Evolutionary conservation across 768 basidiomycete species (phyloP).

Genomic region (Lentinula detonsa): DNA sequence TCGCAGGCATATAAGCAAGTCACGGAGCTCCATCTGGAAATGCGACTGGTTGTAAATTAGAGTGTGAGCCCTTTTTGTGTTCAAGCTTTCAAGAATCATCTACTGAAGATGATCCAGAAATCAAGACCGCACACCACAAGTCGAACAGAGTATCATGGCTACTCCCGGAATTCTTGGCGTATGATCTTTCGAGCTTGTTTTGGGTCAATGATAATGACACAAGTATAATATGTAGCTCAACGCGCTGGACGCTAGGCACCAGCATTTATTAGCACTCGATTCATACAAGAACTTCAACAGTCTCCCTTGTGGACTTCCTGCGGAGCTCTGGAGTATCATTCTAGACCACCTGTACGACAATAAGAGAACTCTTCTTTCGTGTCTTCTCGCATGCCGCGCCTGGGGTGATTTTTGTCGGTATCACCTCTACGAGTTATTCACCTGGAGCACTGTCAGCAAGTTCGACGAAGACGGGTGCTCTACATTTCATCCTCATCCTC

Average conservation of each 20-base stretch:
- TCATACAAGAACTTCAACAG: background rate
- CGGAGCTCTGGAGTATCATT: constrained; percentile 4
- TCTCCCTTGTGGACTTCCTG: constrained; percentile 1
- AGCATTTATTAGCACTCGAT: background rate
- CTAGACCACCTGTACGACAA: background rate
- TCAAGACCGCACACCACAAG: background rate
- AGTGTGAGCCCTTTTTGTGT: background rate
- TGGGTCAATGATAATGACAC: background rate
- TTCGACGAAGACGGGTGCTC: background rate
- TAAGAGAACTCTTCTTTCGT: background rate
- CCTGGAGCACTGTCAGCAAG: background rate
- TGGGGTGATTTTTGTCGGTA: constrained; percentile 1
- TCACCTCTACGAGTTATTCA: background rate
- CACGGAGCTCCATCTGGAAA: background rate
- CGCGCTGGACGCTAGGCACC: background rate
- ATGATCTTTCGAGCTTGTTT: background rate
- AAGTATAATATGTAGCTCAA: background rate
- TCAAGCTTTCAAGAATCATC: background rate
- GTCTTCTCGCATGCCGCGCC: background rate
- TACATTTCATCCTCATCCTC: background rate
- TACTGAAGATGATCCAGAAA: too few relatives aligned
- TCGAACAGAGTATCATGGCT: background rate
- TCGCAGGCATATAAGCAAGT: background rate
- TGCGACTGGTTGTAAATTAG: background rate
- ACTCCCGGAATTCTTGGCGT: background rate